Base-by-base conservation (phyloP, 2,329 filamentous ascomycete species). In the Bipolaris sorokiniana region DNA sequence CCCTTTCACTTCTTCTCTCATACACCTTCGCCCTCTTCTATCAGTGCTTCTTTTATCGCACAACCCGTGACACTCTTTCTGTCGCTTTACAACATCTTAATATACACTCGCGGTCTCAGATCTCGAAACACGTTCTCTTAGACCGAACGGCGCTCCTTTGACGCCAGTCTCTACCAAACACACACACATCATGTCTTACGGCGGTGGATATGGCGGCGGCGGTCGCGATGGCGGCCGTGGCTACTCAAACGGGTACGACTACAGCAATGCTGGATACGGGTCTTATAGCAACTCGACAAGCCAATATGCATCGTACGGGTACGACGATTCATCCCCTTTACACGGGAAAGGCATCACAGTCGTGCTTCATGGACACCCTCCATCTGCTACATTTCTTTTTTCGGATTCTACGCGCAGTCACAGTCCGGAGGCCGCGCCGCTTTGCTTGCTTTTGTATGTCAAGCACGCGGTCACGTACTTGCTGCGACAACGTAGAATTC, bases 141-240 rank as follows among this genome's bases (percentile, higher is more conserved):
- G 40, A 49, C 45, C 44, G 37, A 56, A 45, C 44, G 58, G 56
- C 56, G 56, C 56, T 58, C 61, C 65, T 64, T 67, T 71, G 58
- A 66, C 58, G 69, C 62, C 71, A 59, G 72, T 74, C 69, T 54
- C 66, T 70, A 75, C 74, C 64, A 64, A 70, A 67, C 62, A 58
- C 57, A 53, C 58, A 46, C 63, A 58, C 73, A 84, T 73, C 75
- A 91, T 91, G 89, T 90, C 89, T 79, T 90, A 91, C 86, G 84
- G 86, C 72, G 75, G 76, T 56, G 74, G 76, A 52, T 74, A 76
- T 54, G 70, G 72, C 62, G 70, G 73, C 57, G 83, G 82, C 59
- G 72, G 81, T 65, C 75, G 78, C 65, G 74, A 74, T 54, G 79
- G 80, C 65, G 76, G 78, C 60, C 79, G 79, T 63, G 81, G 82